These are phyloP conservation scores for Fusarium nodosum DNA, from an alignment of 2,329 filamentous ascomycete genomes.

Conservation along the genomic window DNA sequence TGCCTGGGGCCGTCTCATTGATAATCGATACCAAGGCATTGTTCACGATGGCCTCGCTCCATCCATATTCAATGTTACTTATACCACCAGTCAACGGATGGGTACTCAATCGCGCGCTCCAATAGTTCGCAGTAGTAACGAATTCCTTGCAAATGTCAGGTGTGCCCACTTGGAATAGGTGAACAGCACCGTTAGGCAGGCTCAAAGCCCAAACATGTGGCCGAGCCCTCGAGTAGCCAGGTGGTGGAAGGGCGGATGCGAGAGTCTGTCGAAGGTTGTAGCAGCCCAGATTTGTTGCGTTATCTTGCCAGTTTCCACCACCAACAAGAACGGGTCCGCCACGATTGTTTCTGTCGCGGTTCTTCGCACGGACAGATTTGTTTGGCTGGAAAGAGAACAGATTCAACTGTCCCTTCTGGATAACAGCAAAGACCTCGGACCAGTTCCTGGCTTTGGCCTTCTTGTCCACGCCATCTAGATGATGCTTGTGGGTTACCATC, in stretches of 20 bases:
- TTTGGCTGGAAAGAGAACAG: conserved; percentile 92
- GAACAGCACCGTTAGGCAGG: conserved; percentile 91
- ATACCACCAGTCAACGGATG: conserved; percentile 93
- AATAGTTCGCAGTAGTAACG: conserved; percentile 95
- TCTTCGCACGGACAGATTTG: conserved; percentile 80
- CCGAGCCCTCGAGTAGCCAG: conserved; percentile 90
- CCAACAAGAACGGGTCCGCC: conserved; percentile 78
- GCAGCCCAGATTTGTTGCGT: conserved; percentile 87
- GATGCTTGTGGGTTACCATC: conserved; percentile 95
- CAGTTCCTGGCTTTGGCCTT: conserved; percentile 94
- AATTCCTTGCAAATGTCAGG: conserved; percentile 96
- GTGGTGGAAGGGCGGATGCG: conserved; percentile 87
- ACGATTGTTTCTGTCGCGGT: conserved; percentile 65
- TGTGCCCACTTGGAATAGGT: conserved; percentile 98
- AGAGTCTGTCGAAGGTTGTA: conserved; percentile 93
- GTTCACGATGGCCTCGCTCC: conserved; percentile 87
- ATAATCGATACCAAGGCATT: conserved; percentile 67
- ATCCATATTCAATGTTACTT: conserved; percentile 97
- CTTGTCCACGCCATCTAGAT: conserved; percentile 90
- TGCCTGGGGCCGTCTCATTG: conserved; percentile 60
- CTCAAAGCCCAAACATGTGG: conserved; percentile 96
- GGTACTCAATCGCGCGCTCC: conserved; percentile 94
- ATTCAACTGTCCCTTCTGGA: conserved; percentile 94
- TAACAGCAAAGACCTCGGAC: conserved; percentile 94
- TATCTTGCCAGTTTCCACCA: conserved; percentile 98